Percentiles rank a stretch among this genome's conserved stretches.
phyloP scores from a whole-genome alignment of 2,329 filamentous ascomycete genomes.

The Ophiocordyceps camponoti-rufipedis region DNA sequence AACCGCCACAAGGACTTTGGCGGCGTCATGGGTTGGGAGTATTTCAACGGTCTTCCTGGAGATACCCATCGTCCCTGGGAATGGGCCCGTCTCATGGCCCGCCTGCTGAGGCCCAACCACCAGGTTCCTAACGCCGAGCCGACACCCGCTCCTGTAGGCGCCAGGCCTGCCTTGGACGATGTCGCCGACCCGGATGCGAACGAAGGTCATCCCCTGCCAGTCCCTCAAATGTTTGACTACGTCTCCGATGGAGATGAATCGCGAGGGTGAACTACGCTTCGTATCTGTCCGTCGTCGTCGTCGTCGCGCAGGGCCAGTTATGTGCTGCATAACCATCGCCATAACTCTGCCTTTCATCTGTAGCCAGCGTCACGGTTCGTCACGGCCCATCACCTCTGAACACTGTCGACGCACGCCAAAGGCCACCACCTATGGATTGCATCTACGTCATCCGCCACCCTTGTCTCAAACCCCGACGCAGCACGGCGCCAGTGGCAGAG shows the following conservation, averaged over 20 bases:
- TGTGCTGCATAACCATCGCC: no score
- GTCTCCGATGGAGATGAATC: conserved; percentile 5
- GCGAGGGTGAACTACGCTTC: not conserved
- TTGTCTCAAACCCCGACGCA: no score
- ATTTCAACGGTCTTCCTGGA: conserved; percentile 65
- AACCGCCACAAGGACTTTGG: conserved; percentile 46
- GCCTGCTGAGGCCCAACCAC: conserved; percentile 13
- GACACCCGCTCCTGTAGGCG: not conserved
- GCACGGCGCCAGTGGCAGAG: no score
- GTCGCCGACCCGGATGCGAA: conserved; percentile 9
- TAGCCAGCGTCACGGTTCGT: no score
- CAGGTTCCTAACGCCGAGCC: conserved; percentile 6
- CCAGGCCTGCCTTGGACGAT: not conserved
- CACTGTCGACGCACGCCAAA: no score
- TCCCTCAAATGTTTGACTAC: conserved; percentile 9
- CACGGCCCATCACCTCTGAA: no score
- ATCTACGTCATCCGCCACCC: no score
- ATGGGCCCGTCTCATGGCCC: conserved; percentile 56
- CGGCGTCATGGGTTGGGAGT: conserved; percentile 91
- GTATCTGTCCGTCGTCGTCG: no score
- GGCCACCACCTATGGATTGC: no score
- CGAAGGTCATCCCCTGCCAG: conserved; percentile 1
- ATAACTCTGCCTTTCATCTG: no score
- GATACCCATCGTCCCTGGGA: conserved; percentile 47
- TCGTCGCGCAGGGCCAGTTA: no score